Evolutionary conservation across 139 green algal genomes (phyloP), one percentile per base, ranked within the genome.

Genomic region (Chlamydomonas urium): DNA sequence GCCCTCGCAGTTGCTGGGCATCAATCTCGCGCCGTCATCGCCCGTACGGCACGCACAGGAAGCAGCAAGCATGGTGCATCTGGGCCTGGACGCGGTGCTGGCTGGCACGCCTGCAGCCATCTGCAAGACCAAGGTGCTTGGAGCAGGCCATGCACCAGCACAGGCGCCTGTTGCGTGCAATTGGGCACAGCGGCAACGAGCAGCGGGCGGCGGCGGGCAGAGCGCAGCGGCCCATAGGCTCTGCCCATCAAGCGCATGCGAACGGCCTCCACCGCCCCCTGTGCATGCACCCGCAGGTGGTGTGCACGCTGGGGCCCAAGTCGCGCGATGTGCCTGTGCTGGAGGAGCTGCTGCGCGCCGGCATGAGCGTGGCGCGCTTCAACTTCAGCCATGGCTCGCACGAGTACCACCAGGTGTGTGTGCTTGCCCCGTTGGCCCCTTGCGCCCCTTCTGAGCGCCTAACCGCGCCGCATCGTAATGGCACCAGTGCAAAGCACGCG

Each of bases 331-430:
- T 97, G 24, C 66, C 73, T 19, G 73, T 79, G 32, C 75, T 96
- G 33, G 92, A 95, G 77, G 88, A 97, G 78, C 87, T 98, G 69
- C 86, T 98, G 69, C 75, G 76, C 1, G 86, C 85, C 45, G 94
- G 94, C 35, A 98, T 98, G 94, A 92, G 84, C 56, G 89, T 98
- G 5, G 94, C 94, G 5, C 87, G 94, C 65, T 98, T 98, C 88
- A 98, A 98, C 81, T 98, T 98, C 80, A 93, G 82, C 8, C 94
- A 98, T 76, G 94, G 94, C 36, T 90, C 85, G 2, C 90, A 97
- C 68, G 92, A 97, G 31, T 98, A 98, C 73, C 95, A 99, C 81
- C 91, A 97, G 82, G 89, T 88, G 37, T 14, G 63, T n/a, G n/a
- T n/a, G n/a, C n/a, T n/a, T n/a, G n/a, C 14, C 3, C 0, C 32